phyloP scores from a whole-genome alignment of 495 filamentous ascomycete species.

The Hyphodiscus hymeniophilus region DNA sequence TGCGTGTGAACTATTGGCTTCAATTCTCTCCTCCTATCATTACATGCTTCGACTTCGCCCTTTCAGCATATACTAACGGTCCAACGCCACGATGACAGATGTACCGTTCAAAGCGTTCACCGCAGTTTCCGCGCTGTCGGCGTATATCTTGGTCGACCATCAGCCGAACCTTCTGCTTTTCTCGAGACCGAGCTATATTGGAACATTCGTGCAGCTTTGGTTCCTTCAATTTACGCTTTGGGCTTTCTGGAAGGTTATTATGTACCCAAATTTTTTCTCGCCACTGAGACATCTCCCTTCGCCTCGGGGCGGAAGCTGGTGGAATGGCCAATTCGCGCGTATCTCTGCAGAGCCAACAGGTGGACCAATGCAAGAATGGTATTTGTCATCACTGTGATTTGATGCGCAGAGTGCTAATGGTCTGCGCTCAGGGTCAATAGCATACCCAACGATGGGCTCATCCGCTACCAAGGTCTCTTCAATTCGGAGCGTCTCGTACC shows the following conservation, averaged over 20 bases:
- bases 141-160: conserved; percentile 10
- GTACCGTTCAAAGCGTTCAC: conserved; percentile 14
- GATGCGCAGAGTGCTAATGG: conserved; percentile 8
- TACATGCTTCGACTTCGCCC: no score
- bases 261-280: conserved; percentile 69
- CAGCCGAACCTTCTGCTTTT: conserved; percentile 12
- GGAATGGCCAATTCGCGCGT: conserved; percentile 42
- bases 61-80: no score
- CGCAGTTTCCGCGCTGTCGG: conserved; percentile 8
- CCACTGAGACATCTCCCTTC: conserved; percentile 58
- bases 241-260: conserved; percentile 41
- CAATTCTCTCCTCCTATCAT: no score
- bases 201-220: conserved; percentile 19
- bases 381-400: not conserved
- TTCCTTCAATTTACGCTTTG: conserved; percentile 20
- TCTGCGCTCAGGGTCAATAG: conserved; percentile 44
- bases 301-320: conserved; percentile 38
- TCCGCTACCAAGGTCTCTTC: conserved; percentile 61
- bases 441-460: conserved; percentile 82
- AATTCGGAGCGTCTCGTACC: conserved; percentile 65
- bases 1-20: no score
- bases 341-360: conserved; percentile 55
- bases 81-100: conserved; percentile 1
- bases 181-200: conserved; percentile 17
- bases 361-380: conserved; percentile 50